A percentile compares a stretch with the other conserved stretches of the same genome.
Conservation (phyloP, 441 rosid genomes). For the Corymbia citriodora region DNA sequence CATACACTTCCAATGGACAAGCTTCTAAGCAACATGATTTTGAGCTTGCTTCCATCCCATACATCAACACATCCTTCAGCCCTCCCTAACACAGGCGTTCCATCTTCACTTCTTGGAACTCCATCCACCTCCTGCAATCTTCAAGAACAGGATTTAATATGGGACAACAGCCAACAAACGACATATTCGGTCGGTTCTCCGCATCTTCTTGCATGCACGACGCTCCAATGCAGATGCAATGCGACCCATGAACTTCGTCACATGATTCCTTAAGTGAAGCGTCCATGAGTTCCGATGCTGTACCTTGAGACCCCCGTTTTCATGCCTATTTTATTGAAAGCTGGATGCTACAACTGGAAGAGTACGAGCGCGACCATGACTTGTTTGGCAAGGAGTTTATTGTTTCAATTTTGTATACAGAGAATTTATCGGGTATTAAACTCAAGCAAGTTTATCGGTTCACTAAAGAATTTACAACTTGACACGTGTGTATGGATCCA, state of each 20-base stretch:
- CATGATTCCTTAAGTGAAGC: too few species aligned
- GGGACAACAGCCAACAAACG: neutral
- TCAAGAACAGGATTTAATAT: neutral
- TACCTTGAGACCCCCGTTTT: too few species aligned
- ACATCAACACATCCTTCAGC: neutral
- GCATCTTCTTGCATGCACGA: fast-evolving
- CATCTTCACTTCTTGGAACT: neutral
- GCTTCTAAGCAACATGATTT: neutral
- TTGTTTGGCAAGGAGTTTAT: too few species aligned
- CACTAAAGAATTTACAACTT: neutral
- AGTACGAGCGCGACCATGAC: too few species aligned
- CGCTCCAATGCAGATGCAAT: neutral
- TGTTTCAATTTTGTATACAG: too few species aligned
- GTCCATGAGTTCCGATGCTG: too few species aligned
- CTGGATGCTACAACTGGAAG: too few species aligned
- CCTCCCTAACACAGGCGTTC: neutral
- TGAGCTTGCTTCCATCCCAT: neutral
- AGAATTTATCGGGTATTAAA: neutral
- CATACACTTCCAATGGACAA: neutral
- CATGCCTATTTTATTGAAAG: too few species aligned
- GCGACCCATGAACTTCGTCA: neutral
- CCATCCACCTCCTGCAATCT: neutral
- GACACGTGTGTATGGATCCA: neutral
- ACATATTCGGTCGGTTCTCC: neutral
- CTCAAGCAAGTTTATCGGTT: neutral